Conservation (phyloP, 1,139 yeast genomes). For the Sugiyamaella neomexicana region DNA sequence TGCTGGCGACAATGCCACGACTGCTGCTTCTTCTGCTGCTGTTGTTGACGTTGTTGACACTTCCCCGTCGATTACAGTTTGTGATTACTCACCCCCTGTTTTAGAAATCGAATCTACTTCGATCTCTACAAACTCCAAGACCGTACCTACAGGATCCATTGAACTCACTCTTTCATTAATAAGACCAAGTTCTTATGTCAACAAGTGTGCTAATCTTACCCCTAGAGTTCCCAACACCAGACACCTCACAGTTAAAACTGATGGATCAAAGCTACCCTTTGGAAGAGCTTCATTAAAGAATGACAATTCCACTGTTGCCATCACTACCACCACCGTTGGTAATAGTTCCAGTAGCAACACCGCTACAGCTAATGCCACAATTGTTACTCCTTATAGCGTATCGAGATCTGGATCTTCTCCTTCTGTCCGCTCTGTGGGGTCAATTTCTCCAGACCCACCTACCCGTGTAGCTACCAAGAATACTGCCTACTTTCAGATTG, state of each 20-base stretch:
- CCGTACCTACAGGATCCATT: not conserved
- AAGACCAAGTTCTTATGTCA: not conserved
- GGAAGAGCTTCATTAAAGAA: slow-evolving; percentile 20
- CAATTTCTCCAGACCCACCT: not conserved
- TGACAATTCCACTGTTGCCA: not conserved
- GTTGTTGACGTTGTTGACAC: not conserved
- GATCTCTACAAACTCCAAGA: no score
- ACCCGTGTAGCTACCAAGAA: slow-evolving; percentile 15
- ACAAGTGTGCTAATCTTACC: not conserved
- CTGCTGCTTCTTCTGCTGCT: not conserved
- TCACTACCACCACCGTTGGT: not conserved
- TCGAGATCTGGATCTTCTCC: not conserved
- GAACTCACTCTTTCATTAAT: not conserved
- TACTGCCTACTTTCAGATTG: slow-evolving; percentile 25
- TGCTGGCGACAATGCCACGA: not conserved
- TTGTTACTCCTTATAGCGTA: not conserved
- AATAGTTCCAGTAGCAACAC: not conserved
- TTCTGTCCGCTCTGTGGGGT: no score
- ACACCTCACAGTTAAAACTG: not conserved
- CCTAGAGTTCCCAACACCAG: not conserved
- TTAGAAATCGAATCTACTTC: no score
- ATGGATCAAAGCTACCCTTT: slow-evolving; percentile 7
- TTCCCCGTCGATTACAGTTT: not conserved
- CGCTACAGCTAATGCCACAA: not conserved
- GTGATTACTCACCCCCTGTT: no score